Evolutionary conservation across 208 protist species (phyloP).

Genomic region (Acanthamoeba lenticulata): DNA sequence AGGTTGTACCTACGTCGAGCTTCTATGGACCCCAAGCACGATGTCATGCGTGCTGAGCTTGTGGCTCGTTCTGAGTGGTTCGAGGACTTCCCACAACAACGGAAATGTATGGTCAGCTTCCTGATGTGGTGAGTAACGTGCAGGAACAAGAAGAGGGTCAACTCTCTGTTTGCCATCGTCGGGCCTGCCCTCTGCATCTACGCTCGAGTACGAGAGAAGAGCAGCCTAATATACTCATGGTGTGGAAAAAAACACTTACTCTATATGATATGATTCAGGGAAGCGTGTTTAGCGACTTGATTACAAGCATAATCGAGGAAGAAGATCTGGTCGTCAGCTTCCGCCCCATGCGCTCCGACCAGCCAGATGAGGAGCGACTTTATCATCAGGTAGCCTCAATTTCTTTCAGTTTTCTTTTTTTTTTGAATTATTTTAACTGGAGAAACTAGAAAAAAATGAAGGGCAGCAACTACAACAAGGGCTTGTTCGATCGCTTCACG

Average conservation of each 20-base stretch:
- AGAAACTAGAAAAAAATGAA: neutral
- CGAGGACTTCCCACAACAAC: neutral
- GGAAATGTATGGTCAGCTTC: neutral
- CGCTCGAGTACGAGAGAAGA: neutral
- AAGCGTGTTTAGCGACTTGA: neutral
- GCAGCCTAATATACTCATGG: neutral
- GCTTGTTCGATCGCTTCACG: neutral
- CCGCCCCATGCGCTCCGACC: neutral
- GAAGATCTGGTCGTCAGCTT: neutral
- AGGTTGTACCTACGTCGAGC: neutral
- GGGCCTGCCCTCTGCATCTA: neutral
- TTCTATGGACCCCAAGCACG: neutral
- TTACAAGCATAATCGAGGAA: neutral
- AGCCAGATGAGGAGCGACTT: neutral
- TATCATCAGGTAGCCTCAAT: neutral
- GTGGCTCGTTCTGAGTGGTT: neutral
- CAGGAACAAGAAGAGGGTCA: neutral
- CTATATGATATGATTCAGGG: no score
- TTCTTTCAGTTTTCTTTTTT: neutral
- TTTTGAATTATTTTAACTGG: neutral
- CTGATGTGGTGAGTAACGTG: neutral
- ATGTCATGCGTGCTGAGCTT: neutral
- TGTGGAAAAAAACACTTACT: no score
- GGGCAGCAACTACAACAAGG: neutral
- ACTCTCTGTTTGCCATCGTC: neutral